phyloP scores from a whole-genome alignment of 805 yeast genomes.

The Ogataea philodendri region DNA sequence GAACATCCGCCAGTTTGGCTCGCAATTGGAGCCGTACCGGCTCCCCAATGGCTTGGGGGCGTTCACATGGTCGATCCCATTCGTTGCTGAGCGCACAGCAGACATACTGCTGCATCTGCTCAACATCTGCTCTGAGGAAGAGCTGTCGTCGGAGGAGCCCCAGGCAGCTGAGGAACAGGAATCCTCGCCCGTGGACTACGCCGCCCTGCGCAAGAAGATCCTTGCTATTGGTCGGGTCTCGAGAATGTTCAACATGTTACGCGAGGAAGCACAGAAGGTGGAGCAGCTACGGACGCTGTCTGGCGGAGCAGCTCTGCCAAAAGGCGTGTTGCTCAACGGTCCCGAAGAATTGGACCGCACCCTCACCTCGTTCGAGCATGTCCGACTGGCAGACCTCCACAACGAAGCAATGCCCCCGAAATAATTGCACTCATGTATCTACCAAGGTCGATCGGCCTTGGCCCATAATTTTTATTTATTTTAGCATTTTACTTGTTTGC shows the following conservation, averaged over 20 bases:
- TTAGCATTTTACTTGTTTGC: background rate
- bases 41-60: constrained; percentile 96
- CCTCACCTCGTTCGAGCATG: constrained; percentile 75
- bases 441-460: too few relatives aligned
- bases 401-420: constrained; percentile 78
- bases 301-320: constrained; percentile 69
- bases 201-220: constrained; percentile 70
- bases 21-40: constrained; percentile 87
- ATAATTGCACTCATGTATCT: constrained; percentile 1
- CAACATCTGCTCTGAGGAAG: constrained; percentile 92
- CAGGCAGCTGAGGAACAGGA: constrained; percentile 48
- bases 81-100: constrained; percentile 92
- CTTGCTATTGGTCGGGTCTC: constrained; percentile 91
- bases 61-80: constrained; percentile 94
- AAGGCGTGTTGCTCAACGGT: constrained; percentile 82
- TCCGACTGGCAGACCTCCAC: constrained; percentile 69
- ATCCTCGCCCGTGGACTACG: constrained; percentile 32
- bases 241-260: constrained; percentile 82
- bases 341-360: constrained; percentile 71
- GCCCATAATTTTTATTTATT: background rate
- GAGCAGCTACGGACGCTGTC: constrained; percentile 70
- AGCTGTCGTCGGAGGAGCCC: constrained; percentile 39
- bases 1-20: constrained; percentile 89
- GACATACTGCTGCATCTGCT: constrained; percentile 87
- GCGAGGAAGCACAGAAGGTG: constrained; percentile 86